Evolutionary conservation across 2,329 filamentous ascomycete genomes (phyloP).

Genomic region (Pezicula radicicola): DNA sequence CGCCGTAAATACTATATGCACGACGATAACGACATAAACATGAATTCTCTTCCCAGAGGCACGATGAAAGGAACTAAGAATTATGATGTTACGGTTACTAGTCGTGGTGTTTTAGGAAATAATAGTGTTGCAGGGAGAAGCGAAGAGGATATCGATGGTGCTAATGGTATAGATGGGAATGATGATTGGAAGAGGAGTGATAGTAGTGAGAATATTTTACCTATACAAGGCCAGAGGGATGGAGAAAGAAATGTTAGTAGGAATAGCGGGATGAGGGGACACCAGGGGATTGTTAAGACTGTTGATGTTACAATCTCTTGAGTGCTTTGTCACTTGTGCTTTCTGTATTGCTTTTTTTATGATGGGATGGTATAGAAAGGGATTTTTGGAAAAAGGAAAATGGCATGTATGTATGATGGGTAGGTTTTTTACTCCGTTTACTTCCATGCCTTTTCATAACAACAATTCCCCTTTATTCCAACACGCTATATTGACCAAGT

Average conservation of each 20-base stretch:
- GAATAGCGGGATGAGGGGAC: not conserved
- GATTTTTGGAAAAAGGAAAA: too few relatives aligned
- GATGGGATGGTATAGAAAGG: too few relatives aligned
- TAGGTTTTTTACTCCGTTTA: too few relatives aligned
- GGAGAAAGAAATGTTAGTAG: not conserved
- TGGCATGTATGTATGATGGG: too few relatives aligned
- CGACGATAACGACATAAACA: conserved; percentile 13
- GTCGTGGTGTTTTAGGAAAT: conserved; percentile 3
- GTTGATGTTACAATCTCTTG: conserved; percentile 7
- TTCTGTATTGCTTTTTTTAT: too few relatives aligned
- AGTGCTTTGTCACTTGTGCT: not conserved
- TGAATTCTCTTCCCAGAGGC: conserved; percentile 1
- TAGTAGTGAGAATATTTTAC: conserved; percentile 16
- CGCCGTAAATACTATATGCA: conserved; percentile 21
- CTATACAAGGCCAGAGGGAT: conserved; percentile 3
- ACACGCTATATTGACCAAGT: too few relatives aligned
- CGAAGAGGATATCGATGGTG: conserved; percentile 8
- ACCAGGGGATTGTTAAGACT: conserved; percentile 15
- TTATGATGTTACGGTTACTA: conserved; percentile 15
- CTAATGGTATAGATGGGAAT: too few relatives aligned
- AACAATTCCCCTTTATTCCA: too few relatives aligned
- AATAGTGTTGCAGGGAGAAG: conserved; percentile 1
- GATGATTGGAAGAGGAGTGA: conserved; percentile 5
- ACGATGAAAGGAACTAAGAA: not conserved
- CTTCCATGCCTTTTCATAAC: too few relatives aligned